Evolutionary conservation across 169 alveolate genomes (phyloP), one percentile per base, ranked within the genome.

Genomic region (Plasmodium billcollinsi): DNA sequence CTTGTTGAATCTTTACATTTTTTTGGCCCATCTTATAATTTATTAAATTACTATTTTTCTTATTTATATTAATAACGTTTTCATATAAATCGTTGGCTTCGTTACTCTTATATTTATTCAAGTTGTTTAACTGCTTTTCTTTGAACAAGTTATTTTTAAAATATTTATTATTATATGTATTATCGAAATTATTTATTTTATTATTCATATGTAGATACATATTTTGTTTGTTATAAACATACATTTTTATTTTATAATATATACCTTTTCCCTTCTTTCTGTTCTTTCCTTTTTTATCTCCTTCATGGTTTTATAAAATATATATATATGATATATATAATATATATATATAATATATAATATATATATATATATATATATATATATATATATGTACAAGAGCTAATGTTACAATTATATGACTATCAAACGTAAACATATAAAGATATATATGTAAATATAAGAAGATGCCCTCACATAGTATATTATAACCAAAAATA

Each of bases 171-270:
- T 67, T 49, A 61, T 78, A 78, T 58, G 71, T 78, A 70, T 49
- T 78, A 15, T 78, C 71, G 47, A 33, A 67, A 65, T 15, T 58
- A 39, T 58, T 73, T 4, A 39, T 15, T 45, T 73, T 11, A 18
- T 73, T 73, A 39, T 78, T 50, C 88, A 45, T 39, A 52, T 74
- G 88, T 61, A 66, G 66, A 78, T 54, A 39, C 89, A 59, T 78
- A 78, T 78, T 71, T 78, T 70, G 78, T 78, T 45, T 63, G 12
- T 59, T 78, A 58, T 58, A 21, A 78, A 78, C 18, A 78, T 63
- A 66, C 89, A 78, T 78, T 52, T 78, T 78, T 78, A 56, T 73
- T 39, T 73, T 54, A 29, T 63, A 47, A 29, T 49, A 54, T 7
- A 15, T 52, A 29, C 50, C 72, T 26, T 69, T 43, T 43, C 47